Evolutionary conservation across 2,329 filamentous ascomycete species (phyloP).

Genomic region (Trichoderma pleuroti): DNA sequence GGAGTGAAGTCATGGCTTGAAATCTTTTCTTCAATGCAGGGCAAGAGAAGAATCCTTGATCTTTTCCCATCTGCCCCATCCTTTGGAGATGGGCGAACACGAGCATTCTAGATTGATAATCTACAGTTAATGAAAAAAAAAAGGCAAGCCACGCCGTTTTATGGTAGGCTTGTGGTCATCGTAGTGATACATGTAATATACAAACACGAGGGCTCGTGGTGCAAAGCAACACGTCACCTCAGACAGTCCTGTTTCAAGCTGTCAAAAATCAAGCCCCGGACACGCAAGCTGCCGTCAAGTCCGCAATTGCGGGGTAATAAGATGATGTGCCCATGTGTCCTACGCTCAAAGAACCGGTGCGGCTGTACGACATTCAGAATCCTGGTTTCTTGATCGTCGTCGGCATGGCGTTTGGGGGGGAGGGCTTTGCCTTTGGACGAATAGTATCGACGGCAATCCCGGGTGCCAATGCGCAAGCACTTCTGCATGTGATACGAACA

Average conservation of each 20-base stretch:
- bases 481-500: background rate
- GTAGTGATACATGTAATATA: background rate
- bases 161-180: background rate
- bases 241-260: background rate
- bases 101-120: background rate
- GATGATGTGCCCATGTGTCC: background rate
- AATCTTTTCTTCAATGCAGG: background rate
- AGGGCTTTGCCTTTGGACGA: background rate
- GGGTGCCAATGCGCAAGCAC: background rate
- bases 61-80: background rate
- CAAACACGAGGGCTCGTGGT: background rate
- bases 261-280: background rate
- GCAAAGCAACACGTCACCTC: background rate
- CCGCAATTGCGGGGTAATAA: conserved; percentile 9
- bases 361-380: background rate
- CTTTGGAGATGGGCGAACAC: background rate
- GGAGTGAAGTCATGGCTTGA: background rate
- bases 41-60: background rate
- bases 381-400: background rate
- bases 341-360: background rate
- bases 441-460: background rate
- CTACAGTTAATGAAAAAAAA: background rate
- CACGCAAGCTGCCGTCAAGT: background rate
- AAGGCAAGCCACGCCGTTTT: background rate
- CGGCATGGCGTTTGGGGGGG: background rate